A percentile compares a stretch with the other conserved stretches of the same genome.
Evolutionary conservation across 306 rosid species (phyloP).

Genomic region (Mimosa bimucronata): DNA sequence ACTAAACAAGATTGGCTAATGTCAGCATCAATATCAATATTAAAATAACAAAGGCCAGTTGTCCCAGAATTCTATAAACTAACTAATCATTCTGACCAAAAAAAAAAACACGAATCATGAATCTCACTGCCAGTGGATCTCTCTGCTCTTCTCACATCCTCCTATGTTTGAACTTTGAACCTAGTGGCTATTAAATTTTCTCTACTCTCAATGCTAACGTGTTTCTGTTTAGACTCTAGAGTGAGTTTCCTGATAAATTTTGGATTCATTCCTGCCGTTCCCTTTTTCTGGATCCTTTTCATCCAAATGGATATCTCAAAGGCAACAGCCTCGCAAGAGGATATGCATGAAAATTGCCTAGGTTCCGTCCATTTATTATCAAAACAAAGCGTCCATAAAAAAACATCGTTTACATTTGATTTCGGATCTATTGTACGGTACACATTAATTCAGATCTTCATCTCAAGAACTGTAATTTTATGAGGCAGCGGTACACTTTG

Average conservation of each 20-base stretch:
- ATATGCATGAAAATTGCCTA: neutral
- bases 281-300: neutral
- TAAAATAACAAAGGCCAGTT: neutral
- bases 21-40: neutral
- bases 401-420: neutral
- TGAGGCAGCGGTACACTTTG: neutral
- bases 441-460: neutral
- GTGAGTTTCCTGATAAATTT: neutral
- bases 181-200: neutral
- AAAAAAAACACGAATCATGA: too few relatives aligned
- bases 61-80: neutral
- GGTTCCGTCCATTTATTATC: neutral
- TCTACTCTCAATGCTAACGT: neutral
- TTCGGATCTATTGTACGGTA: too few relatives aligned
- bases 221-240: neutral
- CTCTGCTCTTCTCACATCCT: neutral
- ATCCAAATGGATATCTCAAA: neutral
- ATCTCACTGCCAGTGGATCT: neutral
- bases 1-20: neutral
- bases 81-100: neutral
- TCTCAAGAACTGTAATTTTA: neutral
- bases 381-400: neutral
- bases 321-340: neutral
- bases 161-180: neutral
- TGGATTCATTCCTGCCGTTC: neutral